Evolutionary conservation across 768 basidiomycete genomes (phyloP).

Genomic region (Macrolepiota fuliginosa): DNA sequence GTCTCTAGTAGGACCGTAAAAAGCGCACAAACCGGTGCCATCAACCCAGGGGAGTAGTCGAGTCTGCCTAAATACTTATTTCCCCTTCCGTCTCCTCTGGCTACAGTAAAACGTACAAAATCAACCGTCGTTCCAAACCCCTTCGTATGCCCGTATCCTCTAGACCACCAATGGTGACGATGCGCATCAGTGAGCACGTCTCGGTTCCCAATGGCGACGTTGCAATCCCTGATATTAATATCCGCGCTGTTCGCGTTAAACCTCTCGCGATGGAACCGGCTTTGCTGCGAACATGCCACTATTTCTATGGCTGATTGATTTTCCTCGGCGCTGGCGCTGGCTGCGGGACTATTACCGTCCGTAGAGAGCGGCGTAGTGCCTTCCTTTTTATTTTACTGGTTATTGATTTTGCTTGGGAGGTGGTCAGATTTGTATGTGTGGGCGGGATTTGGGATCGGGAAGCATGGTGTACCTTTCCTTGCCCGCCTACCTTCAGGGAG

Average conservation of each 20-base stretch:
- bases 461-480: neutral
- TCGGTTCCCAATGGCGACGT: slow-evolving; percentile 44
- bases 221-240: slow-evolving; percentile 54
- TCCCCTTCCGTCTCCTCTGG: no score
- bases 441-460: neutral
- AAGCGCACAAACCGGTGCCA: no score
- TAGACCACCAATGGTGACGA: no score
- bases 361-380: neutral
- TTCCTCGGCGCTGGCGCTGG: neutral
- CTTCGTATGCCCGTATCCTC: no score
- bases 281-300: slow-evolving; percentile 43
- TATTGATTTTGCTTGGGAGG: neutral
- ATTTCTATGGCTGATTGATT: slow-evolving; percentile 24
- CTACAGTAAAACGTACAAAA: no score
- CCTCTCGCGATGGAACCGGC: slow-evolving; percentile 47
- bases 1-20: no score
- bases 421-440: neutral
- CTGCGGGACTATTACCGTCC: neutral
- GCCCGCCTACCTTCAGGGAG: neutral
- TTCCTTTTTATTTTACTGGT: neutral
- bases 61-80: no score
- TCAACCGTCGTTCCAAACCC: no score
- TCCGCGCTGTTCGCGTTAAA: slow-evolving; percentile 35
- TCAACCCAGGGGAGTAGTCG: no score
- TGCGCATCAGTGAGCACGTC: slow-evolving; percentile 53